A percentile compares a stretch with the other conserved stretches of the same genome.
phyloP scores from a whole-genome alignment of 1,284 basidiomycete species.

The Kwoniella shivajii region DNA sequence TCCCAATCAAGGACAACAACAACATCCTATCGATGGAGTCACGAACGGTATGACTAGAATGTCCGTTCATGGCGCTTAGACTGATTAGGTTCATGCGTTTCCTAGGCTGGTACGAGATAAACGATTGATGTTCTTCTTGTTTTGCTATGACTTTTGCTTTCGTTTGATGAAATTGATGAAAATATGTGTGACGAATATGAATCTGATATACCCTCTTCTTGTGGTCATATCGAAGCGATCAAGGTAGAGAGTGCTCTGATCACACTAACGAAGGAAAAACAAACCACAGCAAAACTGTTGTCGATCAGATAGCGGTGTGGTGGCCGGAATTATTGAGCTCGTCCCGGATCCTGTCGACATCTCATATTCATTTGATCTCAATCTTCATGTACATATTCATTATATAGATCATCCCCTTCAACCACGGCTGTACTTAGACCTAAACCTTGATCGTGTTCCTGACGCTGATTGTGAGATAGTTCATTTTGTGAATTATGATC shows the following conservation, averaged over 20 bases:
- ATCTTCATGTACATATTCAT: constrained; percentile 22
- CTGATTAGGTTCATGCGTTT: not conserved
- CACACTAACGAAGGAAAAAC: no score
- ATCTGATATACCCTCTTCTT: not conserved
- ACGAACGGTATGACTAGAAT: constrained; percentile 38
- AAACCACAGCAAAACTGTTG: no score
- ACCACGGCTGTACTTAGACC: not conserved
- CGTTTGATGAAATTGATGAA: not conserved
- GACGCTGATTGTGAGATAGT: no score
- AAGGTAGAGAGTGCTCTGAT: no score
- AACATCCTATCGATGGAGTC: constrained; percentile 37
- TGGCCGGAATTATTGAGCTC: no score
- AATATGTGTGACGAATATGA: not conserved
- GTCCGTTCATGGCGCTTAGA: constrained; percentile 32
- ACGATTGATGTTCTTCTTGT: not conserved
- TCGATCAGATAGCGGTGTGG: no score
- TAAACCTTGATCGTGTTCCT: not conserved
- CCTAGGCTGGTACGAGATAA: no score
- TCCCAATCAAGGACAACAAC: constrained; percentile 15
- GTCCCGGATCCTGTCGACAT: no score
- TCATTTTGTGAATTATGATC: not conserved
- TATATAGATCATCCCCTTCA: constrained; percentile 16
- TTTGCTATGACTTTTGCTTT: not conserved
- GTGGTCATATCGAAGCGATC: not conserved
- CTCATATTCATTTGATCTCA: no score